phyloP scores from a whole-genome alignment of 2,329 filamentous ascomycete genomes.

The Penicillium decumbens region DNA sequence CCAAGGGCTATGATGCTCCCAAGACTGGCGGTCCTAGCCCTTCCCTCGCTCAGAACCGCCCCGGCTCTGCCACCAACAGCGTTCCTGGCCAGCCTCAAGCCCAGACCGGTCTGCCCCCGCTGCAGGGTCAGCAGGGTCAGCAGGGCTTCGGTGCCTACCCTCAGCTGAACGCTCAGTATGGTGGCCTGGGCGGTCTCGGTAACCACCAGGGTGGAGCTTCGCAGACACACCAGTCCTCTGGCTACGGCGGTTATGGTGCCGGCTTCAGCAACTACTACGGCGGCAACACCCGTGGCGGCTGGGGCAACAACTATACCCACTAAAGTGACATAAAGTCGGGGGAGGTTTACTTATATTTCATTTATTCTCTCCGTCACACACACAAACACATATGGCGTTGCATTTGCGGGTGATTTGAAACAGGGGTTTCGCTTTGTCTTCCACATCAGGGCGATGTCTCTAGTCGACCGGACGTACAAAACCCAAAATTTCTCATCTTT shows the following conservation, averaged over 20 bases:
- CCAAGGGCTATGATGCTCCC: conserved; percentile 56
- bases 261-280: conserved; percentile 43
- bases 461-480: conserved; percentile 7
- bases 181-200: conserved; percentile 42
- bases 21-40: conserved; percentile 58
- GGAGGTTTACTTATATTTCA: conserved; percentile 8
- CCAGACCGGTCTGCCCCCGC: conserved; percentile 51
- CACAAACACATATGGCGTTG: conserved; percentile 30
- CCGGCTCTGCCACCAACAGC: conserved; percentile 59
- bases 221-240: conserved; percentile 40
- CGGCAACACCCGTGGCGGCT: conserved; percentile 43
- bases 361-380: conserved; percentile 24
- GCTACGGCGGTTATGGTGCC: conserved; percentile 42
- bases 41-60: conserved; percentile 58
- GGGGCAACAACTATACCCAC: conserved; percentile 47
- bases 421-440: conserved; percentile 13
- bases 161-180: conserved; percentile 52
- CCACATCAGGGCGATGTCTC: conserved; percentile 6
- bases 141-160: conserved; percentile 56
- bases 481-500: conserved; percentile 25
- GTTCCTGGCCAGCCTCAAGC: conserved; percentile 48
- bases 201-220: conserved; percentile 41
- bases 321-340: conserved; percentile 31
- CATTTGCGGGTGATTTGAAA: conserved; percentile 26
- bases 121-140: conserved; percentile 52